A percentile compares a stretch with the other conserved stretches of the same genome.
These are phyloP conservation scores for Telopea speciosissima DNA, from an alignment of 177 flowering plant species.

Conservation along the genomic window DNA sequence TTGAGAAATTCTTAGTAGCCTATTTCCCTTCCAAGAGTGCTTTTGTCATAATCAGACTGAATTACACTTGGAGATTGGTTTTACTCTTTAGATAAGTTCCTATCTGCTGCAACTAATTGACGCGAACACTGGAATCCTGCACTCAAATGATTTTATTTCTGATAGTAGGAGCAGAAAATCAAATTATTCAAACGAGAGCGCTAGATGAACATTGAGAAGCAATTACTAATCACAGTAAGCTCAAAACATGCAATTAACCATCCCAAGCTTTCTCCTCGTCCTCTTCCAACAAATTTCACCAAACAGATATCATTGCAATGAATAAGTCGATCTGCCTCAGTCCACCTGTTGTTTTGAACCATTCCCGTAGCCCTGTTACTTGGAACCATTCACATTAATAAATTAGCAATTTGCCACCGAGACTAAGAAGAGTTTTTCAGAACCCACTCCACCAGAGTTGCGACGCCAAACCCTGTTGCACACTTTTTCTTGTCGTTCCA, in stretches of 20 bases:
- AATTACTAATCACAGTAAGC: too few relatives aligned
- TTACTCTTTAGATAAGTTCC: too few relatives aligned
- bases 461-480: conserved; percentile 83
- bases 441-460: conserved; percentile 95
- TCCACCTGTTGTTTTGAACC: neutral
- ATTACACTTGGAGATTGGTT: too few relatives aligned
- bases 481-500: conserved; percentile 72
- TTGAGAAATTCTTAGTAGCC: too few relatives aligned
- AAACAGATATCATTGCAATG: neutral
- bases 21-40: too few relatives aligned
- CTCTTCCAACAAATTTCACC: neutral
- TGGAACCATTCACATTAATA: neutral
- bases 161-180: too few relatives aligned
- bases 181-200: too few relatives aligned
- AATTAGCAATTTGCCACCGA: neutral
- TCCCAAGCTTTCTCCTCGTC: neutral
- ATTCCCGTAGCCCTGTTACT: neutral
- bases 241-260: neutral
- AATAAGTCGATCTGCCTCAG: neutral
- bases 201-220: neutral
- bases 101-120: too few relatives aligned
- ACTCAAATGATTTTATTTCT: too few relatives aligned
- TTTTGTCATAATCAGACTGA: too few relatives aligned
- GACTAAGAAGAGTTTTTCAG: conserved; percentile 53
- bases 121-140: too few relatives aligned